These are phyloP conservation scores for Cornus controversa DNA, from an alignment of 148 eudicot species.

Conservation along the genomic window DNA sequence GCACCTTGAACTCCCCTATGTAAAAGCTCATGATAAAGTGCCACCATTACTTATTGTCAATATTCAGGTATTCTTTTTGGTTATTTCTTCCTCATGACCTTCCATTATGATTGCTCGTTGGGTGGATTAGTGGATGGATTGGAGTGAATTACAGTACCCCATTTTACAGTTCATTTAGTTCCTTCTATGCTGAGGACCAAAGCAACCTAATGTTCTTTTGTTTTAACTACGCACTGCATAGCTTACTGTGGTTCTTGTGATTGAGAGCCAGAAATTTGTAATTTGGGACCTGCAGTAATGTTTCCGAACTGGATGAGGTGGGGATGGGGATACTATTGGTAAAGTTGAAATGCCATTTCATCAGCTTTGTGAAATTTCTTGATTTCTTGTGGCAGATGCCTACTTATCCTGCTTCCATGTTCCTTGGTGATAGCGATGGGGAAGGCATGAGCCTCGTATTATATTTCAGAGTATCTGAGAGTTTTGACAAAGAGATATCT, in stretches of 20 bases:
- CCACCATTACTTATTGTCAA: constrained; percentile 77
- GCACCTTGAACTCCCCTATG: constrained; percentile 64
- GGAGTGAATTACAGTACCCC: background rate
- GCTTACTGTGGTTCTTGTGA: background rate
- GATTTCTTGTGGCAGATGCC: constrained; percentile 53
- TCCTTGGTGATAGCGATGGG: constrained; percentile 66
- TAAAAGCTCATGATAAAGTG: constrained; percentile 42
- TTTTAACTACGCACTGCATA: background rate
- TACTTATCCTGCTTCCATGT: constrained; percentile 71
- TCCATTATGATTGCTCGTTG: background rate
- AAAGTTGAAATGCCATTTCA: background rate
- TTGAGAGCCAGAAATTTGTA: background rate
- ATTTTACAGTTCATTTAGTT: background rate
- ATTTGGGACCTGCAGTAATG: background rate
- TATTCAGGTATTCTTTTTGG: constrained; percentile 56
- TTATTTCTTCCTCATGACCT: background rate
- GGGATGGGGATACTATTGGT: background rate
- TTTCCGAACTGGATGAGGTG: background rate
- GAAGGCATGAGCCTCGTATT: constrained; percentile 81
- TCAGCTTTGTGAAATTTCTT: background rate
- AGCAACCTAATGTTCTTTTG: background rate
- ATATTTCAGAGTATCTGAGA: constrained; percentile 71
- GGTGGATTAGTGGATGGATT: background rate
- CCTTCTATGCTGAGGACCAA: background rate
- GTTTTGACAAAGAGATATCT: constrained; percentile 53